Conservation (phyloP, 352 stramenopile genomes). For the Phytophthora capsici region DNA sequence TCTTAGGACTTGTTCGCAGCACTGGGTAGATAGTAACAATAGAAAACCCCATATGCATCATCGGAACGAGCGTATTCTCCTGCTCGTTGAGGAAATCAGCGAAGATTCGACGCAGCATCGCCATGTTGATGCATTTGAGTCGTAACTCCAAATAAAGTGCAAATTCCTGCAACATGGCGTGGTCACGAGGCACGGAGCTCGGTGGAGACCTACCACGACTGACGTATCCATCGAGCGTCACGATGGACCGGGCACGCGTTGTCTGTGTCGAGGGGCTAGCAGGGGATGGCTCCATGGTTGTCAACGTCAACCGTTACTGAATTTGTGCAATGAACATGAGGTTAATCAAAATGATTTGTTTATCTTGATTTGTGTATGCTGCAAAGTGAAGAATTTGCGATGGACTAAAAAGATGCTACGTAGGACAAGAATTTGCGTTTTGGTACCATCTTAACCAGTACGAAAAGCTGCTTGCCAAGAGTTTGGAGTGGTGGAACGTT, state of each 20-base stretch:
- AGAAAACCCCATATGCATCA: slow-evolving; percentile 39
- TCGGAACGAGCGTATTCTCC: slow-evolving; percentile 48
- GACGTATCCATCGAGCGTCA: slow-evolving; percentile 40
- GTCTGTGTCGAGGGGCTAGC: not conserved
- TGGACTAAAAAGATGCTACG: not conserved
- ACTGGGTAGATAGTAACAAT: slow-evolving; percentile 57
- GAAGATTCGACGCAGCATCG: slow-evolving; percentile 59
- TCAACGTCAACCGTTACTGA: slow-evolving; percentile 2
- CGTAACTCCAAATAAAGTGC: slow-evolving; percentile 57
- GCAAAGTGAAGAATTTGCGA: slow-evolving; percentile 4
- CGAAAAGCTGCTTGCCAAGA: too few relatives aligned
- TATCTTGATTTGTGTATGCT: slow-evolving; percentile 3
- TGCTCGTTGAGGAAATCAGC: slow-evolving; percentile 60
- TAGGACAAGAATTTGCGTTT: not conserved
- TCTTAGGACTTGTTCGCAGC: slow-evolving; percentile 6
- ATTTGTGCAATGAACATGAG: not conserved
- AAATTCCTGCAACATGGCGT: slow-evolving; percentile 59
- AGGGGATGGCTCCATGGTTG: not conserved
- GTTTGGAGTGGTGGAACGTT: too few relatives aligned
- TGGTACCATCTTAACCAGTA: not conserved
- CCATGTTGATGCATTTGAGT: slow-evolving; percentile 52
- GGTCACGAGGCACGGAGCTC: slow-evolving; percentile 33
- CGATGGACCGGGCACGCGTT: slow-evolving; percentile 16
- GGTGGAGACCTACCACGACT: slow-evolving; percentile 31
- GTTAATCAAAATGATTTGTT: not conserved